phyloP scores from a whole-genome alignment of 2,329 filamentous ascomycete species.

The Decorospora gaudefroyi region DNA sequence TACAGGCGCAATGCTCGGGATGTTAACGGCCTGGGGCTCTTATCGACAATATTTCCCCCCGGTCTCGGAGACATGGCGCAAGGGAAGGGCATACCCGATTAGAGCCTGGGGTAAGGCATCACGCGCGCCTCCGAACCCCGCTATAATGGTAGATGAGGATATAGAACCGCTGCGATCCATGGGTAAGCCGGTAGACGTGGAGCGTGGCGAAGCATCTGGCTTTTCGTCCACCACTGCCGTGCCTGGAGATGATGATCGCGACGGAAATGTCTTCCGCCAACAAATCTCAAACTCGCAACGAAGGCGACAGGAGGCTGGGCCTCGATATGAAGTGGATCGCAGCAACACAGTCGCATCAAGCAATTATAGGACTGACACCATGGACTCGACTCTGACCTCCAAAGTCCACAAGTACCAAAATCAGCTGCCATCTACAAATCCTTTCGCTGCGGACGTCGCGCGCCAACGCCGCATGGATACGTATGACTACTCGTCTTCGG shows the following conservation, averaged over 20 bases:
- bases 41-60: slow-evolving; percentile 66
- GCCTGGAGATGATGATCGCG: slow-evolving; percentile 23
- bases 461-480: slow-evolving; percentile 40
- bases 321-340: slow-evolving; percentile 35
- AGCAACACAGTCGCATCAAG: slow-evolving; percentile 40
- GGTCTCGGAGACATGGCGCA: slow-evolving; percentile 59
- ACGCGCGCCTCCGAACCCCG: slow-evolving; percentile 41
- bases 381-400: slow-evolving; percentile 35
- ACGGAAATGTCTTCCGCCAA: slow-evolving; percentile 47
- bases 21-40: slow-evolving; percentile 57
- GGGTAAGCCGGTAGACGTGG: slow-evolving; percentile 37
- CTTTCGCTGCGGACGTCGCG: slow-evolving; percentile 33
- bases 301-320: slow-evolving; percentile 35
- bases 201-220: slow-evolving; percentile 40
- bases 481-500: slow-evolving; percentile 48
- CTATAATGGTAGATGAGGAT: slow-evolving; percentile 38
- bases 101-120: slow-evolving; percentile 57
- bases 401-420: slow-evolving; percentile 41
- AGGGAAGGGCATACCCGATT: slow-evolving; percentile 63
- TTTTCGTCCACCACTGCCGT: slow-evolving; percentile 33
- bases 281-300: slow-evolving; percentile 47
- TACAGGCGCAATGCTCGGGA: slow-evolving; percentile 58
- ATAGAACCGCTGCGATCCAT: slow-evolving; percentile 38
- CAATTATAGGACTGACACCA: slow-evolving; percentile 32
- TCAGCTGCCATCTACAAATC: slow-evolving; percentile 42